Evolutionary conservation across 306 rosid genomes (phyloP).

Genomic region (Castanopsis chinensis): DNA sequence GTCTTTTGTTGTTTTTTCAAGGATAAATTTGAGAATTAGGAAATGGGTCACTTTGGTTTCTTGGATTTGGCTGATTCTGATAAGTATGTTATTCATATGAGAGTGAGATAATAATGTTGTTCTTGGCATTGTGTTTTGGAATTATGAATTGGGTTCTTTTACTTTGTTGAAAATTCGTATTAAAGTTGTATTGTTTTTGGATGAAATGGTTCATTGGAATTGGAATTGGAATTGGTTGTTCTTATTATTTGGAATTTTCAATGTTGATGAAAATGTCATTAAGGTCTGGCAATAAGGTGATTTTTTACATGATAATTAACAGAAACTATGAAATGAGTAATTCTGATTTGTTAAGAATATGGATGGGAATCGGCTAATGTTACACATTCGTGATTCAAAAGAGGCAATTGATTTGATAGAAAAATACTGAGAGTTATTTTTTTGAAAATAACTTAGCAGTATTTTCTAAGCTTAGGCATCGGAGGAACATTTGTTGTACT

Average conservation of each 20-base stretch:
- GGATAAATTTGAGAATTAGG: not conserved
- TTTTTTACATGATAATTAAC: no score
- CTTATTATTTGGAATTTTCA: not conserved
- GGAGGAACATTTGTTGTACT: no score
- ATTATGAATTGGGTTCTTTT: not conserved
- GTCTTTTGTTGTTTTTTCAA: not conserved
- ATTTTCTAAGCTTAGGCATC: no score
- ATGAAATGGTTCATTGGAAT: not conserved
- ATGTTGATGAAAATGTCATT: not conserved
- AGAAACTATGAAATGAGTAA: no score
- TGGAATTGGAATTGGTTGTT: no score
- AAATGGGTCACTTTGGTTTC: not conserved
- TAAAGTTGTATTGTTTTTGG: not conserved
- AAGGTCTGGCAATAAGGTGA: not conserved
- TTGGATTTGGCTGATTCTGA: not conserved
- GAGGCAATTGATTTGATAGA: no score
- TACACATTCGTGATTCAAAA: not conserved
- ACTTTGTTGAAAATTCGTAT: not conserved
- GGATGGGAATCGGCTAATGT: not conserved
- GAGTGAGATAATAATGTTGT: constrained; percentile 1
- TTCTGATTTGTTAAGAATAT: not conserved
- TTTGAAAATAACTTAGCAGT: no score
- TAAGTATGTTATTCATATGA: not conserved
- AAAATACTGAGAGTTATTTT: no score
- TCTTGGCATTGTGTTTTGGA: not conserved